Evolutionary conservation across 768 basidiomycete genomes (phyloP), one percentile per base, ranked within the genome.

Genomic region (Lyophyllum shimeji): DNA sequence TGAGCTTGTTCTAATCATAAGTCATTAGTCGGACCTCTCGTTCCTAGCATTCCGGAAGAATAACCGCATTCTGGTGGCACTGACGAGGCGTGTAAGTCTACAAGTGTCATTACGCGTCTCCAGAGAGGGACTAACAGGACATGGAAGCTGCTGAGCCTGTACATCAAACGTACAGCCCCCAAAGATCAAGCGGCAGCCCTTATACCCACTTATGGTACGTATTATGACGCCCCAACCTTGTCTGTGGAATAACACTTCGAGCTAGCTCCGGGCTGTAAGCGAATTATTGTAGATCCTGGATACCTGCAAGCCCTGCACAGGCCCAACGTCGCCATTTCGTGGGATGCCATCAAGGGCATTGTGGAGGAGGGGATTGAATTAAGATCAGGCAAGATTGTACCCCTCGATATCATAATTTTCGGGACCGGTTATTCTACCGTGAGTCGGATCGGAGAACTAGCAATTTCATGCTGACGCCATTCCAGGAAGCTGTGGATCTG

Each of bases 251-350:
- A 34, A 40, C 20, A 20, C 24, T 21, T 49, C 53, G 4, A 57
- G 55, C 25, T 33, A 83, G 82, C 78, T 42, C 77, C 80, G 27
- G 85, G 85, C 20, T 87, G 85, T 65, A 86, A 85, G 67, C 77
- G 87, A 37, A 76, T 86, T 18, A 80, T 88, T 31, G 72, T 82
- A 52, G 83, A 89, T 62, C 80, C 82, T 2, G 77, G 76, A 17
- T 87, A 85, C 63, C 75, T 88, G 18, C 65, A 76, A n/a, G 70
- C 74, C 23, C 66, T 87, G 49, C 71, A 80, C 51, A 72, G 71
- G 43, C 74, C 81, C 1, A 86, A 88, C 65, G 79, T 87, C 31
- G 69, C 69, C 18, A 59, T 87, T 43, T 67, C 61, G 17, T 84
- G 78, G 76, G 78, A 79, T 20, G 65, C 59, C 9, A 80, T 85